phyloP scores from a whole-genome alignment of 2,329 filamentous ascomycete genomes.

The Purpureocillium takamizusanense region DNA sequence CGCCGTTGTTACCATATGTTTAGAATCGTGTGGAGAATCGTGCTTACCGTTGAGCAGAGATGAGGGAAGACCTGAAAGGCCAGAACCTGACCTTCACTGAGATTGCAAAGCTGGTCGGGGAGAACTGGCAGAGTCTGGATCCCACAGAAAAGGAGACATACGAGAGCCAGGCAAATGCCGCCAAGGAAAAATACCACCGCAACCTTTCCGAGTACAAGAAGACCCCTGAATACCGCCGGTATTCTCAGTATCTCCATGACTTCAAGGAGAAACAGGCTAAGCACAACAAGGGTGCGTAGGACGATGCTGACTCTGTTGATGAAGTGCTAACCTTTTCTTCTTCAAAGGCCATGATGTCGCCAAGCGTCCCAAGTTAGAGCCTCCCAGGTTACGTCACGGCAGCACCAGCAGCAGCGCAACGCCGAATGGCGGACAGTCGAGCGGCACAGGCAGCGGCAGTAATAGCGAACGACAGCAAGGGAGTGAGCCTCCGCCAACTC shows the following conservation, averaged over 20 bases:
- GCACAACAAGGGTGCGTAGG: conserved; percentile 41
- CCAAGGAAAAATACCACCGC: conserved; percentile 70
- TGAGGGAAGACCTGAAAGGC: conserved; percentile 68
- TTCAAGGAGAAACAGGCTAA: conserved; percentile 66
- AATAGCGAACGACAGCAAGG: conserved; percentile 37
- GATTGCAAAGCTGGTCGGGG: conserved; percentile 73
- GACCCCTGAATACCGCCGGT: conserved; percentile 58
- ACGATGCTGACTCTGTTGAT: neutral
- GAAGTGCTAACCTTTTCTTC: conserved; percentile 4
- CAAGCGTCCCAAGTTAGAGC: conserved; percentile 39
- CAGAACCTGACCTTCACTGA: conserved; percentile 73
- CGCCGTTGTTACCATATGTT: neutral
- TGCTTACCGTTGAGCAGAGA: conserved; percentile 38
- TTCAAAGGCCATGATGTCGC: conserved; percentile 26
- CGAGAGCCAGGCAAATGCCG: conserved; percentile 60
- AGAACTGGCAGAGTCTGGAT: conserved; percentile 69
- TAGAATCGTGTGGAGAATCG: neutral
- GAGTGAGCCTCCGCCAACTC: conserved; percentile 37
- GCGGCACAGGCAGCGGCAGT: conserved; percentile 36
- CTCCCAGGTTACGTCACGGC: conserved; percentile 23
- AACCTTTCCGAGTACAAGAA: conserved; percentile 70
- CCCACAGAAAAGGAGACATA: conserved; percentile 61
- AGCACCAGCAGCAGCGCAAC: conserved; percentile 31
- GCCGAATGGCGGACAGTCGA: conserved; percentile 22
- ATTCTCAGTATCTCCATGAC: conserved; percentile 63